Conservation (phyloP, 2,329 filamentous ascomycete species). For the Rhinocladiella similis region DNA sequence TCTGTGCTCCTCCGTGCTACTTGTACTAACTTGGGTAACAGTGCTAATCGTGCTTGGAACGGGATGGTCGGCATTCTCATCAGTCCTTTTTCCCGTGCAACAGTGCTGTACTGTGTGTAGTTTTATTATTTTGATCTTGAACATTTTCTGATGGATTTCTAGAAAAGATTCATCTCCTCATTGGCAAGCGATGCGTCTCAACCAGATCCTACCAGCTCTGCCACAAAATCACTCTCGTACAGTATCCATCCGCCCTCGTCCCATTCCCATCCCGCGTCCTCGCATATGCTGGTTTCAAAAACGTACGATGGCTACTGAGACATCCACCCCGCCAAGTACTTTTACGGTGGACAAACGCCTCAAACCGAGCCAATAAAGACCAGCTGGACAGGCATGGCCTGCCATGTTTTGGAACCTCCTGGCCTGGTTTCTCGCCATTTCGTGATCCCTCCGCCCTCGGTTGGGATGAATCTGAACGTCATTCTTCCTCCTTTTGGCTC, state of each 20-base stretch:
- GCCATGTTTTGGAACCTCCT: background rate
- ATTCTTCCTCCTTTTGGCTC: no score
- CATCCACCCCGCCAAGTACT: conserved; percentile 1
- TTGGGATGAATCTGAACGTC: no score
- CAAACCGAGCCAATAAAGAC: conserved; percentile 16
- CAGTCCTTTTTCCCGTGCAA: no score
- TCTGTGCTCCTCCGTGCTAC: no score
- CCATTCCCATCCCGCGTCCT: background rate
- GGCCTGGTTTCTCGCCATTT: background rate
- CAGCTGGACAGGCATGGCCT: background rate
- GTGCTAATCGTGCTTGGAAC: background rate
- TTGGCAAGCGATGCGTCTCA: no score
- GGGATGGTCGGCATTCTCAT: background rate
- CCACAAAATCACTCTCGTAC: background rate
- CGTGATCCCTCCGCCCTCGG: background rate
- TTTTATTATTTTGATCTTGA: no score
- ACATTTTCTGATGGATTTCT: no score
- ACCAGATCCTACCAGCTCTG: background rate
- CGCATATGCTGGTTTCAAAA: background rate
- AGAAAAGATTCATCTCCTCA: no score
- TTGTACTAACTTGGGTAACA: no score
- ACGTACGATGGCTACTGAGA: background rate
- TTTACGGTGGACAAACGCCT: conserved; percentile 2
- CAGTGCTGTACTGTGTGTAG: no score
- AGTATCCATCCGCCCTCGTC: background rate